Conservation (phyloP, 2,329 filamentous ascomycete species). For the Arthrobotrys megalospora region DNA sequence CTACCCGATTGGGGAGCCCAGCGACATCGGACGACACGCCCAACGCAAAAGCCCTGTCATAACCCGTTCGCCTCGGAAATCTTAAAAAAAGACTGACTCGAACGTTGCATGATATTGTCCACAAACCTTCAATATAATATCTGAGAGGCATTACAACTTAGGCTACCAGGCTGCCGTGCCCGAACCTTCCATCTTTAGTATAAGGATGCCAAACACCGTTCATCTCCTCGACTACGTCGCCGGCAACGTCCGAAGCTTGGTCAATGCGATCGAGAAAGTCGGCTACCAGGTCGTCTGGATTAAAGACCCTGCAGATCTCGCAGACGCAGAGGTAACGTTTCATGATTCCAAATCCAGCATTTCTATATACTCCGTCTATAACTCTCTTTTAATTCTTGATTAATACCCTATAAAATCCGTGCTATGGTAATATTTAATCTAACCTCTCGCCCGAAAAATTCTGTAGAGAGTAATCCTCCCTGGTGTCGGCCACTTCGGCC, state of each 20-base stretch:
- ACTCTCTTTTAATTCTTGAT: not conserved
- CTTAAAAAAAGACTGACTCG: constrained; percentile 18
- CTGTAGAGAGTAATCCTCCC: constrained; percentile 83
- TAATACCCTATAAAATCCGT: not conserved
- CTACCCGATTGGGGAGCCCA: constrained; percentile 41
- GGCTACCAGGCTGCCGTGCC: constrained; percentile 13
- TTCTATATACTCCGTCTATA: constrained; percentile 4
- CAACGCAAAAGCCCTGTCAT: constrained; percentile 47
- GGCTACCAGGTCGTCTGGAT: constrained; percentile 96
- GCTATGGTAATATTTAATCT: constrained; percentile 26
- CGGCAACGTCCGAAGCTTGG: constrained; percentile 94
- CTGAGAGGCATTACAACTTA: constrained; percentile 5
- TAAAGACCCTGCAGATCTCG: constrained; percentile 84
- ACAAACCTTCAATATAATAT: constrained; percentile 24
- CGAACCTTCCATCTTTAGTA: constrained; percentile 8
- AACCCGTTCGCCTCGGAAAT: constrained; percentile 9
- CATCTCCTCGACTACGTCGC: constrained; percentile 84
- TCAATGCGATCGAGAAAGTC: constrained; percentile 96
- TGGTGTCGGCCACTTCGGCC: constrained; percentile 96
- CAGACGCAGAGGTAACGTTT: constrained; percentile 81
- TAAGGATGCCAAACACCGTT: constrained; percentile 55
- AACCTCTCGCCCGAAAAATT: constrained; percentile 67
- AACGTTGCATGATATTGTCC: constrained; percentile 4
- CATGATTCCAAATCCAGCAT: constrained; percentile 1
- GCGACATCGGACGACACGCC: constrained; percentile 61